These are phyloP conservation scores for Pseudogymnoascus sp. DNA, from an alignment of 2,329 filamentous ascomycete species.

Conservation along the genomic window DNA sequence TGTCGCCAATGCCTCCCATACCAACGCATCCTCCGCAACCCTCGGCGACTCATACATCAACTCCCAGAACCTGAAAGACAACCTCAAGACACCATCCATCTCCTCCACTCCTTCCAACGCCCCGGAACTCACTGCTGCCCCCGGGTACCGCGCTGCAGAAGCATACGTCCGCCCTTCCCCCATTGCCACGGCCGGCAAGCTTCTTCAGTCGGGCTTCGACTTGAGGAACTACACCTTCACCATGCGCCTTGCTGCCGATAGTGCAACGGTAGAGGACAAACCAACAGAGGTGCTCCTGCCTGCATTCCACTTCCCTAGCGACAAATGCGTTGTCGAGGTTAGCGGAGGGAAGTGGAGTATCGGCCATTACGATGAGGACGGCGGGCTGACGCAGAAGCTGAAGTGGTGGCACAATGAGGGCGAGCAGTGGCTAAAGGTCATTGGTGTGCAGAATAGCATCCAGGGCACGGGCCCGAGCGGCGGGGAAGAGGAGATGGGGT, in stretches of 20 bases:
- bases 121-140: conserved; percentile 51
- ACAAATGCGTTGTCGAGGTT: conserved; percentile 62
- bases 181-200: conserved; percentile 62
- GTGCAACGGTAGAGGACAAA: conserved; percentile 49
- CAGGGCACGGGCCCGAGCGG: conserved; percentile 34
- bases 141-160: conserved; percentile 82
- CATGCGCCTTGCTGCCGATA: conserved; percentile 57
- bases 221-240: conserved; percentile 70
- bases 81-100: conserved; percentile 60
- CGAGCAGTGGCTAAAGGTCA: conserved; percentile 69
- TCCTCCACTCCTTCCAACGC: conserved; percentile 47
- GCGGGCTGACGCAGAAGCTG: conserved; percentile 63
- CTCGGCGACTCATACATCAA: conserved; percentile 41
- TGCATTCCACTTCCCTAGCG: conserved; percentile 82
- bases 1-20: conserved; percentile 32
- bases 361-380: conserved; percentile 61
- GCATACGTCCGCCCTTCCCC: conserved; percentile 85
- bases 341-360: conserved; percentile 89
- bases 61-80: conserved; percentile 66
- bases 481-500: conserved; percentile 65
- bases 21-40: conserved; percentile 35
- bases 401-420: conserved; percentile 91
- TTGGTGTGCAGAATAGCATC: conserved; percentile 57
- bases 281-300: conserved; percentile 83
- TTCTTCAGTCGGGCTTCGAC: conserved; percentile 72